These are phyloP conservation scores for Amaranthus cruentus DNA, from an alignment of 148 eudicot species.

Conservation along the genomic window DNA sequence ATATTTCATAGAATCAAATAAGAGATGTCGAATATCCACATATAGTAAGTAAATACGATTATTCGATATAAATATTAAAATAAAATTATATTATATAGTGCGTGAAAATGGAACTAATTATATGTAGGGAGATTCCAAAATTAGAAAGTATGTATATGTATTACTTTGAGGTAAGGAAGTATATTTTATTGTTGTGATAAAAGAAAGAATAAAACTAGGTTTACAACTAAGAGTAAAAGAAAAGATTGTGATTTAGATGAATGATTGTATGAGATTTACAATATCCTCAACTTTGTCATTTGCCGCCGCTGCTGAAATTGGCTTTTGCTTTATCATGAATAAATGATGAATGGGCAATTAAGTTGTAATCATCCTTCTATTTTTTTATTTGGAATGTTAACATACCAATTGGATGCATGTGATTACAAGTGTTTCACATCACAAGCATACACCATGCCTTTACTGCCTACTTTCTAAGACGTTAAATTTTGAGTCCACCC, in stretches of 20 bases:
- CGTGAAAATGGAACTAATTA: background rate
- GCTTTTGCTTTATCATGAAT: conserved; percentile 19
- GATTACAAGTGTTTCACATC: background rate
- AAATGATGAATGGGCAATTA: conserved; percentile 12
- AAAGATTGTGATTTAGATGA: conserved; percentile 21
- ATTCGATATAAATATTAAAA: no score
- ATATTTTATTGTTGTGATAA: background rate
- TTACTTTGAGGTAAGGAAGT: background rate
- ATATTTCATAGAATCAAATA: no score
- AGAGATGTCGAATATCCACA: no score
- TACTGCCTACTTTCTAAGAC: background rate
- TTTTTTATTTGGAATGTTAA: background rate
- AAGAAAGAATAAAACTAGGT: conserved; percentile 22
- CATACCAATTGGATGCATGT: conserved; percentile 6
- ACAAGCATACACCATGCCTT: conserved; percentile 4
- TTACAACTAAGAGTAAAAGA: conserved; percentile 16
- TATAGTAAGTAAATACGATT: no score
- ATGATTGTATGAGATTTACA: conserved; percentile 19
- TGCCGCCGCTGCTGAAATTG: conserved; percentile 14
- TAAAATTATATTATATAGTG: no score
- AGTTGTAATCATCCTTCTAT: conserved; percentile 17
- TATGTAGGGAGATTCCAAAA: background rate
- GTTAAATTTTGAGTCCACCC: background rate
- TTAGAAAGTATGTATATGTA: background rate
- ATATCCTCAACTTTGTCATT: conserved; percentile 18